Base-by-base conservation (phyloP, 441 rosid genomes). In the Populus tomentosa region DNA sequence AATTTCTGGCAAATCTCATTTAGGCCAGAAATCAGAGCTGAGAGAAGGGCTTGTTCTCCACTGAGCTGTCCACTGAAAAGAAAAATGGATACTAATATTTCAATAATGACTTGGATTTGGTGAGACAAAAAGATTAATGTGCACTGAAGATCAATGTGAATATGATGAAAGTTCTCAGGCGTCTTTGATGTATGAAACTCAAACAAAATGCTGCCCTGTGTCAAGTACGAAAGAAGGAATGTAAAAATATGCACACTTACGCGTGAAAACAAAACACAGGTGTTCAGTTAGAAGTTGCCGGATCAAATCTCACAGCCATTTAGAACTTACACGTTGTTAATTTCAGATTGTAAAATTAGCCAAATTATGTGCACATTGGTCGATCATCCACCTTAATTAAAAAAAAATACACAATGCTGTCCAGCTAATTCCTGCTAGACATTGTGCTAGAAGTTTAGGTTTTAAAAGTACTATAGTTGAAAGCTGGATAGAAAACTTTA, bases 371-470 rank as follows among this genome's bases (percentile, higher is more conserved):
- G n/a, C n/a, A n/a, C n/a, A n/a, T n/a, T n/a, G n/a, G n/a, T n/a
- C n/a, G n/a, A n/a, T n/a, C n/a, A n/a, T n/a, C n/a, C n/a, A n/a
- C n/a, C n/a, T n/a, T n/a, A n/a, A n/a, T n/a, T 0, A 30, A 30
- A 4, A 30, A n/a, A n/a, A n/a, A 28, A 28, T 23, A 33, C 63
- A 67, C 11, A 26, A 53, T 83, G 86, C 18, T 32, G 33, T 81
- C 79, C 88, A 83, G 86, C 86, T 85, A 83, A 83, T 61, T 75
- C 46, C 14, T 36, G 59, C 23, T 30, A 23, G 24, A 30, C 16
- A 67, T 50, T 5, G 33, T 30, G 46, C 6, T 46, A 4, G 7
- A n/a, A 56, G 32, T 32, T 26, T 3, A 11, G 6, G 33, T 62
- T 2, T 14, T 3, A 33, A 67, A 9, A 14, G 13, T 3, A 7